These are phyloP conservation scores for Heterobasidion parviporum DNA, from an alignment of 1,284 basidiomycete species.

Conservation along the genomic window DNA sequence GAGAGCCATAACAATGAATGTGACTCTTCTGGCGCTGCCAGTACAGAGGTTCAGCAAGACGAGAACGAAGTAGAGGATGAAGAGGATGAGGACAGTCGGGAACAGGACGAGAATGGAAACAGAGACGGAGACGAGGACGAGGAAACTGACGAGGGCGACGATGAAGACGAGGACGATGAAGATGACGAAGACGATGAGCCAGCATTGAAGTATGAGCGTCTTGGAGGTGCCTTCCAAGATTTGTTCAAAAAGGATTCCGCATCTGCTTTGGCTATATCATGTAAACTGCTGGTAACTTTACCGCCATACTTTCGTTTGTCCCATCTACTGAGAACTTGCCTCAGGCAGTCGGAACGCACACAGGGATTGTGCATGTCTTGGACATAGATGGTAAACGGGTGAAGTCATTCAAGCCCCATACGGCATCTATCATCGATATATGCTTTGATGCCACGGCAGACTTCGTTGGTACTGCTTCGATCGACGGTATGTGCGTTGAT, in stretches of 20 bases:
- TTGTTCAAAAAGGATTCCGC: conserved; percentile 87
- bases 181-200: conserved; percentile 76
- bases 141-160: conserved; percentile 28
- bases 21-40: neutral
- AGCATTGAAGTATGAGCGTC: conserved; percentile 83
- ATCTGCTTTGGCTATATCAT: conserved; percentile 74
- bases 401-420: conserved; percentile 89
- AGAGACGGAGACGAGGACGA: conserved; percentile 15
- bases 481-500: conserved; percentile 66
- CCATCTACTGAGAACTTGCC: conserved; percentile 4
- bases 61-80: neutral
- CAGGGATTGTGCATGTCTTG: conserved; percentile 85
- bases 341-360: conserved; percentile 86
- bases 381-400: conserved; percentile 76
- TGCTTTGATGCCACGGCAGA: conserved; percentile 81
- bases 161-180: conserved; percentile 44
- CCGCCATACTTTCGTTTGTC: neutral
- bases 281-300: conserved; percentile 59
- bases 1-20: too few species aligned
- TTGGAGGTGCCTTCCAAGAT: conserved; percentile 69
- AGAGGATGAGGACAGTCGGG: conserved; percentile 8
- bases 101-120: conserved; percentile 5
- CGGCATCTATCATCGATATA: conserved; percentile 85
- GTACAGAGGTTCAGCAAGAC: neutral
- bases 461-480: conserved; percentile 88